phyloP scores from a whole-genome alignment of 805 yeast species.

The Candida schatavii region DNA sequence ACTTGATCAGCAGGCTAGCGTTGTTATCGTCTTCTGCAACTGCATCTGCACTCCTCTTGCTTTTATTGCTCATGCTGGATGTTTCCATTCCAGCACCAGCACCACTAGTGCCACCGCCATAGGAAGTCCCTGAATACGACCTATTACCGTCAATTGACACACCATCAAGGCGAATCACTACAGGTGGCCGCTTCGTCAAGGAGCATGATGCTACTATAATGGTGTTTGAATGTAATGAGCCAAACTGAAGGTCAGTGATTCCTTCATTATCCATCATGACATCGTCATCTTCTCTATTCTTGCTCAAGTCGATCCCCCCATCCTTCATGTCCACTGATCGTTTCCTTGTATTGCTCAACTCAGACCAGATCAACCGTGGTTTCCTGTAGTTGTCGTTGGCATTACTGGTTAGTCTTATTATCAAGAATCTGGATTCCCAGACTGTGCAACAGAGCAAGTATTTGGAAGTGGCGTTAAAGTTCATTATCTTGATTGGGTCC shows the following conservation, averaged over 20 bases:
- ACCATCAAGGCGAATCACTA: slow-evolving; percentile 33
- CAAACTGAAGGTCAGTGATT: slow-evolving; percentile 73
- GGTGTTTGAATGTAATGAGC: slow-evolving; percentile 31
- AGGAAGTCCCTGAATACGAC: not conserved
- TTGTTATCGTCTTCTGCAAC: not conserved
- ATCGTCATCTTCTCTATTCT: slow-evolving; percentile 16
- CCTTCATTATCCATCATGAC: slow-evolving; percentile 76
- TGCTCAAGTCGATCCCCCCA: not conserved
- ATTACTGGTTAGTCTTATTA: slow-evolving; percentile 63
- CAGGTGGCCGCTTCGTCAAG: slow-evolving; percentile 29
- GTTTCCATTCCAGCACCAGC: slow-evolving; percentile 4
- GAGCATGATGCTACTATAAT: slow-evolving; percentile 38
- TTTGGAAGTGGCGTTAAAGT: slow-evolving; percentile 69
- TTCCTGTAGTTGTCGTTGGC: slow-evolving; percentile 38
- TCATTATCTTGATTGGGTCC: slow-evolving; percentile 75
- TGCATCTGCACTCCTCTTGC: not conserved
- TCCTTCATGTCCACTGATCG: slow-evolving; percentile 48
- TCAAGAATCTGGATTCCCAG: slow-evolving; percentile 74
- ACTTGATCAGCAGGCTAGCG: slow-evolving; percentile 14
- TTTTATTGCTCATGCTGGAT: slow-evolving; percentile 2
- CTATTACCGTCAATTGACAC: slow-evolving; percentile 45
- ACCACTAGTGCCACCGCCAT: slow-evolving; percentile 1
- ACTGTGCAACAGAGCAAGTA: slow-evolving; percentile 75
- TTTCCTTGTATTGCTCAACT: slow-evolving; percentile 15
- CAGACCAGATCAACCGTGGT: slow-evolving; percentile 41